Evolutionary conservation across 306 rosid genomes (phyloP).

Genomic region (Cajanus cajan): DNA sequence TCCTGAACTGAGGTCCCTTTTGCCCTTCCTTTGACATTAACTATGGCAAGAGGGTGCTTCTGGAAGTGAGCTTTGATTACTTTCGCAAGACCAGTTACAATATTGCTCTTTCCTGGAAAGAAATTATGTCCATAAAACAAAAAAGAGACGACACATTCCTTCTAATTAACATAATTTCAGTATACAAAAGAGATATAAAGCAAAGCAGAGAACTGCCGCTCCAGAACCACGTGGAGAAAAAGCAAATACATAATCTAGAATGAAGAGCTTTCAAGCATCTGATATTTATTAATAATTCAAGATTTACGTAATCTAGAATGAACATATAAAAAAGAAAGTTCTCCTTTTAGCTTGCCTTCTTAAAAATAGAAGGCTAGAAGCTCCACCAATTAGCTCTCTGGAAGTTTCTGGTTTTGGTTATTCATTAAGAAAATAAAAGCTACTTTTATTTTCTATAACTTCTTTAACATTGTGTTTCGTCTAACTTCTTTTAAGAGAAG

Average conservation of each 20-base stretch:
- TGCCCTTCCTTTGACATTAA: conserved; percentile 86
- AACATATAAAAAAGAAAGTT: background rate
- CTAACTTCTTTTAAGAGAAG: background rate
- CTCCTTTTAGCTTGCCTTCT: background rate
- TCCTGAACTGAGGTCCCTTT: conserved; percentile 88
- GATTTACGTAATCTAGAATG: background rate
- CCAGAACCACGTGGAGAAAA: conserved; percentile 5
- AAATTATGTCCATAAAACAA: conserved; percentile 2
- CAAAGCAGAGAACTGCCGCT: background rate
- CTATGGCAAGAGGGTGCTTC: conserved; percentile 80
- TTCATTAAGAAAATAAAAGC: background rate
- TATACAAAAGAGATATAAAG: background rate
- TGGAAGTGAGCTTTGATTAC: conserved; percentile 64
- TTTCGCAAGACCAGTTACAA: conserved; percentile 71
- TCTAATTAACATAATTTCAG: background rate
- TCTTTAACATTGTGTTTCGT: background rate
- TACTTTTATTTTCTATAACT: background rate
- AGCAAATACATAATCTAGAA: background rate
- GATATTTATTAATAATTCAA: conserved; percentile 16
- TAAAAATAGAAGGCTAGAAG: background rate
- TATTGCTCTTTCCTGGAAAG: conserved; percentile 72
- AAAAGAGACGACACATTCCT: background rate
- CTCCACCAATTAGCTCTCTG: background rate
- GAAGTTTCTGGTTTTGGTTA: background rate
- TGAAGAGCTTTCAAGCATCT: background rate